Percentiles rank a stretch among this genome's conserved stretches.
phyloP scores from a whole-genome alignment of 345 rosid species.

The Adansonia digitata region DNA sequence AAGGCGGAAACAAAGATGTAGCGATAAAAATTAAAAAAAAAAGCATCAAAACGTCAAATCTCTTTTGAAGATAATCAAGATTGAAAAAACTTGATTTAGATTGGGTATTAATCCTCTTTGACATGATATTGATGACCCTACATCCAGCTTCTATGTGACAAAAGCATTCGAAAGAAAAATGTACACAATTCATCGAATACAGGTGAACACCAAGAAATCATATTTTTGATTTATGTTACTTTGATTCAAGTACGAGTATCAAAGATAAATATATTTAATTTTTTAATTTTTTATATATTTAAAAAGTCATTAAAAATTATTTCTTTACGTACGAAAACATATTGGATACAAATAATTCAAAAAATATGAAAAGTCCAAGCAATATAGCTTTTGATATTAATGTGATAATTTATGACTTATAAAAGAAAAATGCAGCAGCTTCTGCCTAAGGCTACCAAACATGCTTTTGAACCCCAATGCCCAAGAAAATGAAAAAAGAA shows the following conservation, averaged over 20 bases:
- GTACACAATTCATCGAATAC: background rate
- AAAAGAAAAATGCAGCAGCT: background rate
- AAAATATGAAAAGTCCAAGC: too few relatives aligned
- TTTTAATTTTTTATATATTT: too few relatives aligned
- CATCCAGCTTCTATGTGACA: constrained; percentile 1
- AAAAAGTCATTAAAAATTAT: too few relatives aligned
- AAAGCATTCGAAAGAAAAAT: background rate
- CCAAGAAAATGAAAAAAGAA: background rate
- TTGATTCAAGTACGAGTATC: too few relatives aligned
- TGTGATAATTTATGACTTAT: too few relatives aligned
- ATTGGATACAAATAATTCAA: too few relatives aligned
- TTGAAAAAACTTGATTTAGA: background rate
- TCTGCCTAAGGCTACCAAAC: background rate
- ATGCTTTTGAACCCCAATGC: background rate
- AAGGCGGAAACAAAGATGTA: background rate
- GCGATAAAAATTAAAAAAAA: background rate
- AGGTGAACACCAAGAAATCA: background rate
- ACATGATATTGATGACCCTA: constrained; percentile 16
- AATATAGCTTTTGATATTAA: too few relatives aligned
- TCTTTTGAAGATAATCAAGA: too few relatives aligned
- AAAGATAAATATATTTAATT: too few relatives aligned
- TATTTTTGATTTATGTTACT: too few relatives aligned
- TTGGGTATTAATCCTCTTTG: background rate
- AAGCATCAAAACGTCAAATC: background rate
- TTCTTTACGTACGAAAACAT: too few relatives aligned